Evolutionary conservation across 345 rosid species (phyloP), one percentile per base, ranked within the genome.

Genomic region (Stellera chamaejasme): DNA sequence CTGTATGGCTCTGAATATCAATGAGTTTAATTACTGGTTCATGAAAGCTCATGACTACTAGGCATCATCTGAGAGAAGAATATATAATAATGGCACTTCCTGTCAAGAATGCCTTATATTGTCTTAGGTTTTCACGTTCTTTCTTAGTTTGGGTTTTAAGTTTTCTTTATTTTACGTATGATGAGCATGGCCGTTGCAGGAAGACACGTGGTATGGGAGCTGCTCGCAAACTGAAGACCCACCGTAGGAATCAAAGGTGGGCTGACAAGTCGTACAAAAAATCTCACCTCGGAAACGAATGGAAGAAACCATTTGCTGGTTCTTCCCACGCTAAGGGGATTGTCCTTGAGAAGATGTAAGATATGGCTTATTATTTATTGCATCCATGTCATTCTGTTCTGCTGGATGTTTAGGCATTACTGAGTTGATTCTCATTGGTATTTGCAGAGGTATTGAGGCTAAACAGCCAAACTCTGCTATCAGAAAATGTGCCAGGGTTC

Each of bases 181-280:
- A 47, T 13, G 2, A 50, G 26, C 10, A 4, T 27, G 6, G 25
- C 0, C 57, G 0, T 54, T 53, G n/a, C 72, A 81, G 87, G 60
- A 84, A 84, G 73, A 84, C 85, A 43, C 77, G 84, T 47, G 90
- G 90, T 25, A 79, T 77, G 83, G 87, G 87, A 81, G 90, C 87
- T 10, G 91, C 72, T 54, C 80, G 85, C 32, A 72, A 81, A 83
- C 72, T 84, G 68, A 69, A 70, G 54, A 56, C 49, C 56, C 83
- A 79, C 60, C 66, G 88, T 5, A 77, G 79, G 27, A 73, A 61
- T 15, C 85, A 81, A 58, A 81, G 91, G 77, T 84, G 85, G 91
- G 83, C 88, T 19, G 82, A 84, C 61, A 84, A 77, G 62, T 45
- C 78, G 36, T 81, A 79, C 81, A 84, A 84, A 68, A 84, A 81